Conservation (phyloP, 139 green algal genomes). For the Astrephomene gubernaculifera region DNA sequence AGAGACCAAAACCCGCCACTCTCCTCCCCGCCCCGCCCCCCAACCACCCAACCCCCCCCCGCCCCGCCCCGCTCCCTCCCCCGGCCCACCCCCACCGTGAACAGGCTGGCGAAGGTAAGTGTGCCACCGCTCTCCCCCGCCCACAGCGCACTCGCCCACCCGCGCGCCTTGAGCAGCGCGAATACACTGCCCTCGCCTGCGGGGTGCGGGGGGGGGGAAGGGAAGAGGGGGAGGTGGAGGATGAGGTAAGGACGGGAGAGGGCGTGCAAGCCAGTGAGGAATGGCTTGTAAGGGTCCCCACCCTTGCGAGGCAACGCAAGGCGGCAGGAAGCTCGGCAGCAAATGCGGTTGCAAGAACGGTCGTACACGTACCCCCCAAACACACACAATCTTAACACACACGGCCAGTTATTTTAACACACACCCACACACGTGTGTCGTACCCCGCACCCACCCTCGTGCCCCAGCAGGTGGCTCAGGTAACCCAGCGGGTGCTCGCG, state of each 20-base stretch:
- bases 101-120: conserved; percentile 49
- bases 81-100: conserved; percentile 43
- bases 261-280: too few species aligned
- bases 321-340: too few species aligned
- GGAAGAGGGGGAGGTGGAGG: too few species aligned
- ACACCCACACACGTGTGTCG: neutral
- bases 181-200: conserved; percentile 83
- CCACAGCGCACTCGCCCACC: conserved; percentile 74
- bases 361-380: too few species aligned
- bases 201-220: neutral
- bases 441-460: conserved; percentile 78
- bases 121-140: conserved; percentile 71
- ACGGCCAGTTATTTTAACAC: too few species aligned
- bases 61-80: neutral
- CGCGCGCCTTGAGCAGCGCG: conserved; percentile 82
- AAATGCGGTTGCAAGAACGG: too few species aligned
- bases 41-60: neutral
- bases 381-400: too few species aligned
- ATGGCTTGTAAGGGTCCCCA: too few species aligned
- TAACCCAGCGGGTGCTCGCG: conserved; percentile 73
- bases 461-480: conserved; percentile 85
- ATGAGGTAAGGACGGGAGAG: too few species aligned
- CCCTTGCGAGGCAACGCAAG: too few species aligned
- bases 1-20: too few species aligned
- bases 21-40: neutral